phyloP scores from a whole-genome alignment of 73 alveolate genomes.

The Paramecium sexaurelia region DNA sequence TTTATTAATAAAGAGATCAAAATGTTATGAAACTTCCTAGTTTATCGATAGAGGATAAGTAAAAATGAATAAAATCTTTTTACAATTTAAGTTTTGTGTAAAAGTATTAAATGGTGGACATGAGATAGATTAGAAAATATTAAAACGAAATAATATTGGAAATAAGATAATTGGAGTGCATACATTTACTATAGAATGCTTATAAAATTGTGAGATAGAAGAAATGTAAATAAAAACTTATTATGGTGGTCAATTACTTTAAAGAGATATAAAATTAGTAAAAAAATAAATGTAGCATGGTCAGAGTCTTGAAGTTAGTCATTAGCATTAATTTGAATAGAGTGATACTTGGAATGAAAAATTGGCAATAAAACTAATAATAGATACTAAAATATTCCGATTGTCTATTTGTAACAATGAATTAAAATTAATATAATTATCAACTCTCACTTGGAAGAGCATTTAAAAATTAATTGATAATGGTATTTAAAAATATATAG shows the following conservation, averaged over 20 bases:
- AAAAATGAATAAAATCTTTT: neutral
- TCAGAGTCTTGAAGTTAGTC: neutral
- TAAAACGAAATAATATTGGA: slow-evolving; percentile 13
- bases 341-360: slow-evolving; percentile 33
- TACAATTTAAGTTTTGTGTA: neutral
- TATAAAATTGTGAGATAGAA: neutral
- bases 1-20: neutral
- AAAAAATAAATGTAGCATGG: neutral
- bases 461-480: neutral
- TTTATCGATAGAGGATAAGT: neutral
- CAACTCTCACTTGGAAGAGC: neutral
- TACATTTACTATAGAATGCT: neutral
- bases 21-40: neutral
- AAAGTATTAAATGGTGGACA: neutral
- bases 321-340: neutral
- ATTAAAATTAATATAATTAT: slow-evolving; percentile 6
- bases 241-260: neutral
- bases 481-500: neutral
- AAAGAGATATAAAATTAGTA: neutral
- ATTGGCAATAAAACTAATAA: neutral
- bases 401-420: slow-evolving; percentile 11
- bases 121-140: slow-evolving; percentile 41
- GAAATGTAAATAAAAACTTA: slow-evolving; percentile 19
- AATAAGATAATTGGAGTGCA: slow-evolving; percentile 12
- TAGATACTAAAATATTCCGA: neutral